phyloP scores from a whole-genome alignment of 2,329 filamentous ascomycete species.

The Hansfordia pulvinata region DNA sequence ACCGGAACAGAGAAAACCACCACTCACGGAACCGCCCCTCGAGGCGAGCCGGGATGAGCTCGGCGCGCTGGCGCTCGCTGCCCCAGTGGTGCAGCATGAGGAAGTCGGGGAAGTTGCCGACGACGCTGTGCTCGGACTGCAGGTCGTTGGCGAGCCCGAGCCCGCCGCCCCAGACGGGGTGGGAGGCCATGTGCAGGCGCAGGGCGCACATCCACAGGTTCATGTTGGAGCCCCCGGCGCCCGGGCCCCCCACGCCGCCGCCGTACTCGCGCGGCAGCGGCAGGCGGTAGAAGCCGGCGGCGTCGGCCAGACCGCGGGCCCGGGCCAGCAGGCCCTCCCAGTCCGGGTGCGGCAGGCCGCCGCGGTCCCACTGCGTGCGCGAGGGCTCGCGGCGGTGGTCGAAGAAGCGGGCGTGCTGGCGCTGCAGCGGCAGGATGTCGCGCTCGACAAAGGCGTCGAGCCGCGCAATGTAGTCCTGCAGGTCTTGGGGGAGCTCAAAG shows the following conservation, averaged over 20 bases:
- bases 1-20: too few relatives aligned
- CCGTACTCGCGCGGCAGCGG: slow-evolving; percentile 6
- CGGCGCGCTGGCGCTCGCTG: slow-evolving; percentile 34
- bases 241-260: slow-evolving; percentile 20
- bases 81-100: slow-evolving; percentile 51
- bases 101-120: slow-evolving; percentile 49
- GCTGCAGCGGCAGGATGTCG: slow-evolving; percentile 39
- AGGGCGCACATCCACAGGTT: slow-evolving; percentile 54
- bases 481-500: slow-evolving; percentile 7
- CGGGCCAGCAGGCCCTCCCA: slow-evolving; percentile 42
- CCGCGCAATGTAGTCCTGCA: slow-evolving; percentile 13
- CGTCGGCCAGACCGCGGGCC: slow-evolving; percentile 36
- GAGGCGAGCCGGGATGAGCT: slow-evolving; percentile 37
- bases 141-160: slow-evolving; percentile 49
- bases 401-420: slow-evolving; percentile 48
- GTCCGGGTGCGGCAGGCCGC: slow-evolving; percentile 40
- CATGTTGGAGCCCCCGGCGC: slow-evolving; percentile 25
- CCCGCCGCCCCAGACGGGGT: slow-evolving; percentile 28
- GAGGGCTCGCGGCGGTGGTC: slow-evolving; percentile 49
- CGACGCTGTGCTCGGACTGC: slow-evolving; percentile 48
- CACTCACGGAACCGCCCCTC: slow-evolving; percentile 37
- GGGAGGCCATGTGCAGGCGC: slow-evolving; percentile 42
- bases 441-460: slow-evolving; percentile 47
- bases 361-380: slow-evolving; percentile 45
- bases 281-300: slow-evolving; percentile 48